Base-by-base conservation (phyloP, 1,139 yeast species). In the Saccharomyces hybrid region DNA sequence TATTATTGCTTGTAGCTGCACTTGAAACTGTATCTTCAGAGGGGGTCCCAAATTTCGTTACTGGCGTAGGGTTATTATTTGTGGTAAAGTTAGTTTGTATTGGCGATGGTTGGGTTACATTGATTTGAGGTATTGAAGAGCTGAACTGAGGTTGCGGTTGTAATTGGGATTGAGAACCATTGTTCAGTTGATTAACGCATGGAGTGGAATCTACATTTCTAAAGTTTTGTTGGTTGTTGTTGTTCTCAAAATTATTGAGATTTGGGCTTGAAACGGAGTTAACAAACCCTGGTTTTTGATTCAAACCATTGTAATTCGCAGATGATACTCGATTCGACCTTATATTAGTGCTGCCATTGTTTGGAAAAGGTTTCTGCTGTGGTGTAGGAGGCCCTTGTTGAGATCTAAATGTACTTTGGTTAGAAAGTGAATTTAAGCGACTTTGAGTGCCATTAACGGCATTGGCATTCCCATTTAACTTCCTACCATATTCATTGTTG, bases 371-470 rank as follows among this genome's bases (percentile, higher is more conserved):
- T 29, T 50, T 48, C 44, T 16, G 48, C 24, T 21, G 31, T 32
- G 8, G 11, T 42, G 7, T 44, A 31, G 46, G 27, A 19, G 44
- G 49, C 6, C 48, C 48, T 24, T 46, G 48, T 27, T 26, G 28
- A 12, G 41, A n/a, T 19, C 53, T 53, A 32, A 58, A 42, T 19
- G 55, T 57, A 9, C 58, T 59, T 38, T 38, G 44, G 8, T 58
- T 58, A 11, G 58, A 56, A 29, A 58, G 29, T 9, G 62, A 56
- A 48, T 58, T 58, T 26, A 55, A 48, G 12, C 59, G 58, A 14
- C 57, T 47, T 28, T 58, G 54, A 12, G 58, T 51, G 14, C 50
- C 46, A 21, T 56, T 52, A 31, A 54, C 53, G 3, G 61, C 54
- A 49, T 44, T 42, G 3, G 61, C 54, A 48, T 44, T 42, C 7